phyloP scores from a whole-genome alignment of 768 basidiomycete species.

The Russula sp. region DNA sequence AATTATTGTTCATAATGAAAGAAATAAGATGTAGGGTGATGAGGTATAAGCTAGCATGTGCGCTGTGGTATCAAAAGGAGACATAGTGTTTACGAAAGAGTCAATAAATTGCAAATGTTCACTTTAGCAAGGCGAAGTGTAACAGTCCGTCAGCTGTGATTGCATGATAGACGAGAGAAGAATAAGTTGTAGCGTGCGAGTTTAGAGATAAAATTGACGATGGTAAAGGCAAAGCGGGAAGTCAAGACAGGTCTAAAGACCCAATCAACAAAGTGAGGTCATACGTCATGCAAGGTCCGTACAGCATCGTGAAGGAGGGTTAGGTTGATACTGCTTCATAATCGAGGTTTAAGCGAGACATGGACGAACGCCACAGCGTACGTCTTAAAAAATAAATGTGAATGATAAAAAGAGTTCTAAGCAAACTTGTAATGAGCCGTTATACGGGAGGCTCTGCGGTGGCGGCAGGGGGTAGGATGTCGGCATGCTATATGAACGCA shows the following conservation, averaged over 20 bases:
- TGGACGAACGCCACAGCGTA: not conserved
- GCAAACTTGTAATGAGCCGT: not conserved
- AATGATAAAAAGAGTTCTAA: conserved; percentile 27
- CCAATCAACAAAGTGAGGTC: conserved; percentile 18
- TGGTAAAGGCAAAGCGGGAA: conserved; percentile 2
- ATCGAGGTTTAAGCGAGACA: conserved; percentile 11
- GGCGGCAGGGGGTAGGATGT: conserved; percentile 17
- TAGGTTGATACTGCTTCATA: conserved; percentile 20
- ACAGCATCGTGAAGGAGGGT: conserved; percentile 17
- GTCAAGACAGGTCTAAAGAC: not conserved
- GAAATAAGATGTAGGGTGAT: conserved; percentile 13
- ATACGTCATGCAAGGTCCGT: conserved; percentile 23
- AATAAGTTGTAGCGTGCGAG: not conserved
- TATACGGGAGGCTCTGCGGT: conserved; percentile 20
- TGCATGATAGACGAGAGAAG: conserved; percentile 10
- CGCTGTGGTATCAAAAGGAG: conserved; percentile 24
- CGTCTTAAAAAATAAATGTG: conserved; percentile 20
- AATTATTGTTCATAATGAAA: conserved; percentile 16
- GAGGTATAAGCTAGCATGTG: conserved; percentile 16
- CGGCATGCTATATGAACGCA: conserved; percentile 31
- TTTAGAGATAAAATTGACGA: conserved; percentile 4
- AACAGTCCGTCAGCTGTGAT: conserved; percentile 13
- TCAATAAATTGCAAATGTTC: conserved; percentile 7
- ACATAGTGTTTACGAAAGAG: conserved; percentile 10
- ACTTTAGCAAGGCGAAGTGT: not conserved